Base-by-base conservation (phyloP, 2,329 filamentous ascomycete genomes). In the Alternaria brassicicola region DNA sequence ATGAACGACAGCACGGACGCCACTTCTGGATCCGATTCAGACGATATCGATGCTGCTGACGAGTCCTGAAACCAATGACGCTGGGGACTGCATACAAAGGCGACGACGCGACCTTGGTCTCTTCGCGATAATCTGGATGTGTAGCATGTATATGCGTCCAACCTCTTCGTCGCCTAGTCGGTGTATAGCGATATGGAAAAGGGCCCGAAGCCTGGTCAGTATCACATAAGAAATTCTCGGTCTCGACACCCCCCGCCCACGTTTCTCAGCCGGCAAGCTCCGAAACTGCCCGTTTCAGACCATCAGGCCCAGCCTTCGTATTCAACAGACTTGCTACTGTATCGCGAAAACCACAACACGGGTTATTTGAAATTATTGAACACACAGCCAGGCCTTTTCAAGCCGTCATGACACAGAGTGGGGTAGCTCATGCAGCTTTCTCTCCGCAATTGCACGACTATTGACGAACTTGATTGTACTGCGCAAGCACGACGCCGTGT, bases 1-100 rank as follows among this genome's bases (percentile, higher is more conserved):
- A 74, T 74, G 71, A 71, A 63, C 41, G 63, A 68, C 41, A 52
- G 52, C 35, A 61, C 54, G 41, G 62, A 65, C 36, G 57, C 55
- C 49, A 55, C 55, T 33, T 64, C 65, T 46, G 69, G 65, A 45
- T 64, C 65, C 47, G 68, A 64, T 43, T 68, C 57, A 42, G 60
- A 64, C 26, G 61, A 63, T 46, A 46, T 17, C 38, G 52, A 55
- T 50, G 58, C 43, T 25, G 54, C 58, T 42, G 55, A 66, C 28
- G 55, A 61, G 54, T 46, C 57, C 31, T 63, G 47, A 63, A 23
- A 30, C 35, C 47, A 15, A 19, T 21, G 28, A 50, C 17, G 39
- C 17, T 33, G 33, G 33, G 31, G 46, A 28, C 28, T 38, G 21
- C 26, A 54, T 46, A 26, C 43, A 48, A 13, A 53, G 25, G 52